Percentiles rank a stretch among this genome's conserved stretches.
Conservation (phyloP, 768 basidiomycete genomes). For the Termitomyces sp. region DNA sequence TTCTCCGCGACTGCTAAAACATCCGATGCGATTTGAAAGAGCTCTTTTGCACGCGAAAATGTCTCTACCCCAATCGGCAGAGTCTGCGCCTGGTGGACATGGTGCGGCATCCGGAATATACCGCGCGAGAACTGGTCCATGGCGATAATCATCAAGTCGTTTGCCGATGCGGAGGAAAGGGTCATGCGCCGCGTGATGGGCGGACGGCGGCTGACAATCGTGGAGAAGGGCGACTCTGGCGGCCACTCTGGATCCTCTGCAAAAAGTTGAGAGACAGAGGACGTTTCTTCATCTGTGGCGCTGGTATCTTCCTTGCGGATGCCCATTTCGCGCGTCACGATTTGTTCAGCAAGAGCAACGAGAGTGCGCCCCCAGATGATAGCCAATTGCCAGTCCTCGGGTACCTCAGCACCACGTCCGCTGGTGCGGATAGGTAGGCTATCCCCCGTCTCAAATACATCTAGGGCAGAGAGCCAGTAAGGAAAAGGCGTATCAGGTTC, state of each 20-base stretch:
- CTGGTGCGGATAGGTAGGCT: slow-evolving; percentile 43
- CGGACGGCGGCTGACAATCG: slow-evolving; percentile 41
- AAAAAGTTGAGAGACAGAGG: slow-evolving; percentile 13
- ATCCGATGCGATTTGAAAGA: slow-evolving; percentile 58
- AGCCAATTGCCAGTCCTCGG: slow-evolving; percentile 66
- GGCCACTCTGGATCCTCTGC: slow-evolving; percentile 45
- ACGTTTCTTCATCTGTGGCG: background rate
- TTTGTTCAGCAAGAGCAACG: slow-evolving; percentile 53
- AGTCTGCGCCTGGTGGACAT: slow-evolving; percentile 11
- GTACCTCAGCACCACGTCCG: slow-evolving; percentile 22
- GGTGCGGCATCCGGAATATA: slow-evolving; percentile 68
- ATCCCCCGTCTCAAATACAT: slow-evolving; percentile 67
- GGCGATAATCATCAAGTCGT: slow-evolving; percentile 53
- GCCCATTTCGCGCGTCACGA: slow-evolving; percentile 22
- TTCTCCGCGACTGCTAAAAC: slow-evolving; percentile 58
- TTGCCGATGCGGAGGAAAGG: slow-evolving; percentile 31
- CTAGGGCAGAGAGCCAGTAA: slow-evolving; percentile 66
- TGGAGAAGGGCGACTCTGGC: slow-evolving; percentile 43
- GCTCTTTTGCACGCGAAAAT: slow-evolving; percentile 53
- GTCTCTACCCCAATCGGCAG: slow-evolving; percentile 18
- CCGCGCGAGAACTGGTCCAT: slow-evolving; percentile 67
- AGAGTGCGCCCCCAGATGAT: slow-evolving; percentile 63
- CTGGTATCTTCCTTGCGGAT: slow-evolving; percentile 6
- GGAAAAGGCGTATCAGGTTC: slow-evolving; percentile 46
- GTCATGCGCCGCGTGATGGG: slow-evolving; percentile 45